A percentile compares a stretch with the other conserved stretches of the same genome.
Evolutionary conservation across 78 protist genomes (phyloP).

Genomic region (Mantamonas sphyraenae): DNA sequence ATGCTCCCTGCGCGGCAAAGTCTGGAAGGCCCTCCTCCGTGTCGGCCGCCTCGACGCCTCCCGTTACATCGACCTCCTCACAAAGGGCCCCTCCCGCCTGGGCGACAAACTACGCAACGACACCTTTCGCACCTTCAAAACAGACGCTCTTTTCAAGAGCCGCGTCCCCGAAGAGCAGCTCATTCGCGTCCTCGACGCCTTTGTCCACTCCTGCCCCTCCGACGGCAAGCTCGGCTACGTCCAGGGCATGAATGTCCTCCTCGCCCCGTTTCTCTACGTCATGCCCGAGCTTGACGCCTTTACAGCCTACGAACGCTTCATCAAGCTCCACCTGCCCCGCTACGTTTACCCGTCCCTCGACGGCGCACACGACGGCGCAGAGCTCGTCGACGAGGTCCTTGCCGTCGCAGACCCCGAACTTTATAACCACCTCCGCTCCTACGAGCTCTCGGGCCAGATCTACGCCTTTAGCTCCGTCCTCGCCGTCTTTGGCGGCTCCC

Average conservation of each 20-base stretch:
- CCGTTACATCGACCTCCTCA: too few species aligned
- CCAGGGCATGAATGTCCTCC: conserved; percentile 72
- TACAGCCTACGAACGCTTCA: conserved; percentile 22
- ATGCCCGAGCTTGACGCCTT: conserved; percentile 74
- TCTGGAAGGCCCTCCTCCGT: too few species aligned
- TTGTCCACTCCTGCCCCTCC: conserved; percentile 1
- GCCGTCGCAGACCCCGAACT: conserved; percentile 11
- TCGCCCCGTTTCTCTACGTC: conserved; percentile 69
- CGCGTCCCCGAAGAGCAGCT: conserved; percentile 17
- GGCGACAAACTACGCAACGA: conserved; percentile 44
- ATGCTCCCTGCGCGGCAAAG: too few species aligned
- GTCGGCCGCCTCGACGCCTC: too few species aligned
- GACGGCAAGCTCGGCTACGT: conserved; percentile 29
- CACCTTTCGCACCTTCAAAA: conserved; percentile 24
- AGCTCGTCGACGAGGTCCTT: neutral
- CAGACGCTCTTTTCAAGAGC: neutral
- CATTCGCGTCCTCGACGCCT: conserved; percentile 33
- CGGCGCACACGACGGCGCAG: conserved; percentile 54
- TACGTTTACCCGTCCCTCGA: conserved; percentile 38
- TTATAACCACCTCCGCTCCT: neutral
- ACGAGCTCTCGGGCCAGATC: neutral
- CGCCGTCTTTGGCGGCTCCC: conserved; percentile 27
- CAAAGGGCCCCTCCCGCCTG: too few species aligned
- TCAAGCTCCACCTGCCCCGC: conserved; percentile 20
- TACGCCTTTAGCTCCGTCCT: neutral